Evolutionary conservation across 331 rosid genomes (phyloP).

Genomic region (Pyrus hybrid): DNA sequence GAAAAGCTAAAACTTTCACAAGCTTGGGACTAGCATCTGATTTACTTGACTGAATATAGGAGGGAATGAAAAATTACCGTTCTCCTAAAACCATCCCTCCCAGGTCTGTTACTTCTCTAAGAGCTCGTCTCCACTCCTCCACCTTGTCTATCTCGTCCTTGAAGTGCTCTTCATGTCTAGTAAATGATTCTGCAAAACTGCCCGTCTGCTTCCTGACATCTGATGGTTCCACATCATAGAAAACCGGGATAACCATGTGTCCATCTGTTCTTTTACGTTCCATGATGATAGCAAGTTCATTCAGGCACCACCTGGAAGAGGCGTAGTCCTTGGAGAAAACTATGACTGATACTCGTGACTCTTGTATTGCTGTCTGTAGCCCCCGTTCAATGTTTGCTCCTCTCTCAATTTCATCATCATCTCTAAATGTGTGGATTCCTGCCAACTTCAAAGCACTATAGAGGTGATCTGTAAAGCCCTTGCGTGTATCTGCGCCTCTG

Average conservation of each 20-base stretch:
- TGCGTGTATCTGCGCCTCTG: background rate
- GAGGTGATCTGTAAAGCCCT: background rate
- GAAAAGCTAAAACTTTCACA: too few species aligned
- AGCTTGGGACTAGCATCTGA: too few species aligned
- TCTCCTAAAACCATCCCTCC: background rate
- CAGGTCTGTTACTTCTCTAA: background rate
- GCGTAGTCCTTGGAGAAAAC: constrained; percentile 1
- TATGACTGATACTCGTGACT: background rate
- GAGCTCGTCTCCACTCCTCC: background rate
- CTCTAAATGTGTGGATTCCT: background rate
- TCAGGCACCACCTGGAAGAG: background rate
- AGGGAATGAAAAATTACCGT: too few species aligned
- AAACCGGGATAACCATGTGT: background rate
- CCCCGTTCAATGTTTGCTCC: background rate
- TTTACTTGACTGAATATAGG: too few species aligned
- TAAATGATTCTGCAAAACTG: background rate
- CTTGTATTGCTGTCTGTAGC: background rate
- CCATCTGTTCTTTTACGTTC: background rate
- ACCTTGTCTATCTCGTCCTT: background rate
- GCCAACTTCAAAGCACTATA: background rate
- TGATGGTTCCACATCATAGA: background rate
- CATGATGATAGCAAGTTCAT: background rate
- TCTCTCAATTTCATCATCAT: background rate
- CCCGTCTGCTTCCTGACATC: background rate
- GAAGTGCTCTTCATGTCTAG: background rate